Base-by-base conservation (phyloP, 345 rosid species). In the Salix viminalis region DNA sequence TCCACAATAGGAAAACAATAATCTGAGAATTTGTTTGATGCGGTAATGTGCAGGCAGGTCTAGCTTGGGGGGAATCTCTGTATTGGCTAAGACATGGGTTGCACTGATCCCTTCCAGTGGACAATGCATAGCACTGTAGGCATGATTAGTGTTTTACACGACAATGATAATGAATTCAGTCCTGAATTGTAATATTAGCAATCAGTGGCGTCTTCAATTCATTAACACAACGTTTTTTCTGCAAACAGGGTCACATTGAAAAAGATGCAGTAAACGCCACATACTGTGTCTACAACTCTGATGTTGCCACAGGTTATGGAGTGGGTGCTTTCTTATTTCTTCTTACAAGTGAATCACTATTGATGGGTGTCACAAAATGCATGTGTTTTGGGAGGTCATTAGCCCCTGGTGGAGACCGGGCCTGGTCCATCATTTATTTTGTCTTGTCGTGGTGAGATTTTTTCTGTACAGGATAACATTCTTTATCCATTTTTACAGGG, bases 331-430 rank as follows among this genome's bases (percentile, higher is more conserved):
- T 96, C 86, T 82, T 93, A 70, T 96, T 96, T 84, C 97, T 96
- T 79, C 93, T 93, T 77, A 89, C 97, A 0, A 80, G 97, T 70
- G 94, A 96, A 87, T 90, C 97, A 26, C 85, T 93, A 39, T 84
- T 94, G 78, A 96, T 94, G 98, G 92, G 91, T 34, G 95, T 96
- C 46, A 93, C 99, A 34, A 93, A 81, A 83, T 93, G 99, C 83
- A 96, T 93, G 99, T 93, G 99, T 75, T 90, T 96, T 67, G 97
- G 98, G 64, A 88, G 94, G 81, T 97, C 98, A 50, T 83, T 94
- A 77, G 41, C 90, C 10, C 94, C 98, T 0, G 98, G 99, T 12
- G 89, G 87, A 32, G 83, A 91, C 85, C 92, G 97, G 76, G 97
- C 98, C 42, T 96, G 99, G 99, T 83, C 97, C 58, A 96, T 96